Conservation (phyloP, 768 basidiomycete species). For the Tulasnella sp. region DNA sequence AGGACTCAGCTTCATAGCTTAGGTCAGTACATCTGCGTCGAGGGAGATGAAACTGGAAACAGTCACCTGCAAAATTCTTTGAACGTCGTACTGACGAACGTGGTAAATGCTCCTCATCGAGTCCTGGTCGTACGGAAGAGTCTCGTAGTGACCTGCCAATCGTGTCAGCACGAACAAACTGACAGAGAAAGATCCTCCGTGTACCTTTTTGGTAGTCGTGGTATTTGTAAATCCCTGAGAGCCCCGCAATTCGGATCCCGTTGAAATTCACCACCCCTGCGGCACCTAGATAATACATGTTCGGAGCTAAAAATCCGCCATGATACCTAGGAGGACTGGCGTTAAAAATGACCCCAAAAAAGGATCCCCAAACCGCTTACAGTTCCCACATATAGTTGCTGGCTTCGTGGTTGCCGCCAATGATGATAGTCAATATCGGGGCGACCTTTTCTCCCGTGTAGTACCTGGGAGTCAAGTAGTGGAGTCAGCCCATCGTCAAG, state of each 20-base stretch:
- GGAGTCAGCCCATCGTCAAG: neutral
- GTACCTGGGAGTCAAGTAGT: conserved; percentile 58
- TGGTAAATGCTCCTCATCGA: conserved; percentile 88
- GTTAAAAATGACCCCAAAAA: neutral
- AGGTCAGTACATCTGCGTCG: neutral
- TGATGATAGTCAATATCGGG: conserved; percentile 86
- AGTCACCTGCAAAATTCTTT: conserved; percentile 64
- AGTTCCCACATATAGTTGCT: conserved; percentile 97
- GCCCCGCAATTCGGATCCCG: conserved; percentile 85
- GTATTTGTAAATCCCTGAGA: conserved; percentile 87
- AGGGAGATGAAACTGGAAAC: neutral
- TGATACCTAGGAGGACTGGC: conserved; percentile 65
- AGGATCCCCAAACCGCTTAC: conserved; percentile 52
- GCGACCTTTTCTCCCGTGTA: conserved; percentile 83
- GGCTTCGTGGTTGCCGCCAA: conserved; percentile 98
- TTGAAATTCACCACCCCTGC: conserved; percentile 88
- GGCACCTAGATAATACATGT: conserved; percentile 94
- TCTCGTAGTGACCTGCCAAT: conserved; percentile 68
- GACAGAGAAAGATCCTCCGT: conserved; percentile 25
- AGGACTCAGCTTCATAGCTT: conserved; percentile 53
- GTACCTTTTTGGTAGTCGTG: conserved; percentile 69
- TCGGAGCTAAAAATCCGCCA: conserved; percentile 95
- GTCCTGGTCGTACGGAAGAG: conserved; percentile 72
- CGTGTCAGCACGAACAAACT: neutral
- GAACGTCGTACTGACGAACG: conserved; percentile 81